Conservation (phyloP, 2,329 filamentous ascomycete genomes). For the Geoglossum cookeanum region DNA sequence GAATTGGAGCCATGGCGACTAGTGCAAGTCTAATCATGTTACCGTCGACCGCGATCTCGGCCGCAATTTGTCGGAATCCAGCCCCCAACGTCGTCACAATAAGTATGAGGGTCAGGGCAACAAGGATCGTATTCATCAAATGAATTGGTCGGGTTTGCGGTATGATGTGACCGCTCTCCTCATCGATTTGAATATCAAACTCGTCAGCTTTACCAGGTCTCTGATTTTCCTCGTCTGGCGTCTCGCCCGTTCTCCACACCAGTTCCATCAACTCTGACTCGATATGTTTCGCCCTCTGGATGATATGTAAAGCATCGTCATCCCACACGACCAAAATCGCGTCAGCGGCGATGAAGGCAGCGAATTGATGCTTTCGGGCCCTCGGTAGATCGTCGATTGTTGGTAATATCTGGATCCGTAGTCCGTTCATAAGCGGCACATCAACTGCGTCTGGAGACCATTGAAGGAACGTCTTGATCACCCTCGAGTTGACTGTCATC, state of each 20-base stretch:
- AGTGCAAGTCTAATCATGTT: slow-evolving; percentile 45
- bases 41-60: slow-evolving; percentile 46
- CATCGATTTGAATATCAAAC: slow-evolving; percentile 41
- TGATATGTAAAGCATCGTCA: slow-evolving; percentile 53
- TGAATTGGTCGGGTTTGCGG: slow-evolving; percentile 47
- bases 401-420: slow-evolving; percentile 58
- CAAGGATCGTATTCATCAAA: slow-evolving; percentile 49
- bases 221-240: slow-evolving; percentile 31
- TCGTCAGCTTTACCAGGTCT: slow-evolving; percentile 31
- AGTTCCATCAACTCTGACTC: slow-evolving; percentile 61
- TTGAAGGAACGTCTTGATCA: slow-evolving; percentile 59
- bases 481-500: slow-evolving; percentile 63
- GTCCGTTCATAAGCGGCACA: slow-evolving; percentile 55
- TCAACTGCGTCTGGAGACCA: slow-evolving; percentile 56
- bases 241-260: slow-evolving; percentile 45
- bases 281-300: slow-evolving; percentile 50
- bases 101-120: slow-evolving; percentile 45
- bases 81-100: slow-evolving; percentile 49
- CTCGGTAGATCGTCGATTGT: slow-evolving; percentile 50
- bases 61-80: slow-evolving; percentile 48
- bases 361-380: slow-evolving; percentile 62
- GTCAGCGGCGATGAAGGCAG: slow-evolving; percentile 56
- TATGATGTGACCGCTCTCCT: slow-evolving; percentile 49
- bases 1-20: slow-evolving; percentile 45
- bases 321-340: slow-evolving; percentile 65